phyloP scores from a whole-genome alignment of 2,329 filamentous ascomycete genomes.

The Apiospora kogelbergensis region DNA sequence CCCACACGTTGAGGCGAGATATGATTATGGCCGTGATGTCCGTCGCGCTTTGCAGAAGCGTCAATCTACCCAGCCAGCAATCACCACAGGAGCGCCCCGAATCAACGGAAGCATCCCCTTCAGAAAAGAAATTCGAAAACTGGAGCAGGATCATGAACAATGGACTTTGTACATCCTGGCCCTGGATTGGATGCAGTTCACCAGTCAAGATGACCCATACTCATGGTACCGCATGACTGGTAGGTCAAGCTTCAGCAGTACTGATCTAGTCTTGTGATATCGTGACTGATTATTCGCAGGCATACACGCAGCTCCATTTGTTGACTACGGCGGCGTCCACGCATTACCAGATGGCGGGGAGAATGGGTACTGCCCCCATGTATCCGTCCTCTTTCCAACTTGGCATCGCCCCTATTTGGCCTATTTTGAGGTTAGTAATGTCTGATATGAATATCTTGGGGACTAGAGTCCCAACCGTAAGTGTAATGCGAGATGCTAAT shows the following conservation, averaged over 20 bases:
- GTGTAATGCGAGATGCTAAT: conserved; percentile 28
- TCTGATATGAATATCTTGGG: not conserved
- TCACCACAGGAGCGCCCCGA: conserved; percentile 43
- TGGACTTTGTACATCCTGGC: conserved; percentile 79
- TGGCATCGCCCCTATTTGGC: conserved; percentile 84
- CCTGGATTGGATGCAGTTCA: conserved; percentile 69
- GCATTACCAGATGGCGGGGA: conserved; percentile 50
- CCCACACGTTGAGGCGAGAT: conserved; percentile 23
- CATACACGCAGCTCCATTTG: conserved; percentile 75
- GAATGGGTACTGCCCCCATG: conserved; percentile 76
- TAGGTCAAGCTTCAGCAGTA: conserved; percentile 36
- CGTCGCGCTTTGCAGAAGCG: conserved; percentile 39
- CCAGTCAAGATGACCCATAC: conserved; percentile 59
- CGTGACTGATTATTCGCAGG: conserved; percentile 43
- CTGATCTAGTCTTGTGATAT: conserved; percentile 16
- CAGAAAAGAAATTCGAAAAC: conserved; percentile 67
- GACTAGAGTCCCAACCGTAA: too few relatives aligned
- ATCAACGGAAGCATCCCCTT: conserved; percentile 41
- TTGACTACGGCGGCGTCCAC: conserved; percentile 52
- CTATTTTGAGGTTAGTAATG: conserved; percentile 50
- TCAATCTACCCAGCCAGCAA: conserved; percentile 30
- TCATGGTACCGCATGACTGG: conserved; percentile 81
- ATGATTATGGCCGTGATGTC: conserved; percentile 53
- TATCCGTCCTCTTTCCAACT: conserved; percentile 71
- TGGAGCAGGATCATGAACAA: conserved; percentile 62